Percentiles rank a stretch among this genome's conserved stretches.
These are phyloP conservation scores for Pseudogymnoascus sp. DNA, from an alignment of 2,329 filamentous ascomycete species.

Conservation along the genomic window DNA sequence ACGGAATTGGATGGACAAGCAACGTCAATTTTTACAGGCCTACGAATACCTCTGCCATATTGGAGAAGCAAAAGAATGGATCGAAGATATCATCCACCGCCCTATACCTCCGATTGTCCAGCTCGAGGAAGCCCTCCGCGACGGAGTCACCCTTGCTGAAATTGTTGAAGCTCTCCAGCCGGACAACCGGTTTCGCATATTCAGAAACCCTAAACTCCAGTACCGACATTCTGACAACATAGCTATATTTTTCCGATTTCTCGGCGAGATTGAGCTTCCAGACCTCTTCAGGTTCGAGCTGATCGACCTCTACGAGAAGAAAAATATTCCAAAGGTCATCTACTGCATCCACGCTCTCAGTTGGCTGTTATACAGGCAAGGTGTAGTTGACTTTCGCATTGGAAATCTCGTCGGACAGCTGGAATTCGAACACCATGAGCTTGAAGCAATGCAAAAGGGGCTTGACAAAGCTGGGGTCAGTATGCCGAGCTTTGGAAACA, in stretches of 20 bases:
- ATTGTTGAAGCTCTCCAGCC: conserved; percentile 85
- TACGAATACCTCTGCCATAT: conserved; percentile 99
- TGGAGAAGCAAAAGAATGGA: conserved; percentile 98
- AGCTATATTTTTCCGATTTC: conserved; percentile 86
- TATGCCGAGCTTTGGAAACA: conserved; percentile 97
- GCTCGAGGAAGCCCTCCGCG: conserved; percentile 81
- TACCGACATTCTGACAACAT: conserved; percentile 98
- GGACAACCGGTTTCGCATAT: conserved; percentile 69
- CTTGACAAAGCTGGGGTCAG: conserved; percentile 89
- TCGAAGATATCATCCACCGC: conserved; percentile 81
- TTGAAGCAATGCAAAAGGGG: conserved; percentile 94
- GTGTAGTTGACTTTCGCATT: conserved; percentile 90
- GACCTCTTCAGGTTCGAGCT: conserved; percentile 96
- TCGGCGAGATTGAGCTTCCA: conserved; percentile 84
- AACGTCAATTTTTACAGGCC: conserved; percentile 89
- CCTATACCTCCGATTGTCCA: conserved; percentile 87
- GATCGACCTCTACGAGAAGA: conserved; percentile 98
- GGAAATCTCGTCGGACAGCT: conserved; percentile 94
- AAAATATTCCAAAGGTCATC: conserved; percentile 98
- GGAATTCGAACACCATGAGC: conserved; percentile 94
- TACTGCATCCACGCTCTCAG: conserved; percentile 97
- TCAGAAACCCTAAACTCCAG: conserved; percentile 75
- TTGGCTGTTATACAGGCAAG: conserved; percentile 93
- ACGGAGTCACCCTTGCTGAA: conserved; percentile 91
- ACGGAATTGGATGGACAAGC: conserved; percentile 98